Base-by-base conservation (phyloP, 1,284 basidiomycete genomes). In the Inonotus hispidus region DNA sequence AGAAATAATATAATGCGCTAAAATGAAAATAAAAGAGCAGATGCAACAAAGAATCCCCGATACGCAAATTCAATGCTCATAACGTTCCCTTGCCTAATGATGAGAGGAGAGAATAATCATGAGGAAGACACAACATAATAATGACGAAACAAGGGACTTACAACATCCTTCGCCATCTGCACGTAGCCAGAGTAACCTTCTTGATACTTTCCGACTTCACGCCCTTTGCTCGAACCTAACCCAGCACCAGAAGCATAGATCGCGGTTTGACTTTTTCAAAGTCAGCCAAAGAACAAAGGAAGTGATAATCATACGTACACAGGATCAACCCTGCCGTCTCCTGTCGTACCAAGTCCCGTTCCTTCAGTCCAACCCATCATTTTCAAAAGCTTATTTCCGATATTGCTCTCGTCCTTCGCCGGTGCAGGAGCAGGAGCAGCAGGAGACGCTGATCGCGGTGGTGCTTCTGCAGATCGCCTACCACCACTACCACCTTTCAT, bases 311-410 rank as follows among this genome's bases (percentile, higher is more conserved):
- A 56, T 37, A 38, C 87, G 61, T 73, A 87, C 82, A 97, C 85
- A 1, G 94, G 94, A 57, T 94, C 92, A 16, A 92, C 85, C 58
- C 93, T 76, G 21, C 94, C 94, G 60, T 92, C 90, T 5, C 87
- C 91, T 59, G 79, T 81, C 5, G 82, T 80, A 0, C 94, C 94
- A 45, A 97, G 74, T 0, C 94, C 94, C n/a, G 82, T 87, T 2
- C 94, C 94, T 68, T 90, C 86, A 63, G 82, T 89, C 94, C 94
- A 97, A 0, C 95, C 94, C 94, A 97, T 96, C 82, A 95, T 93
- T 71, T 93, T 92, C 65, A 97, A 72, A 60, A 97, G 71, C 72
- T 93, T 93, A 71, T 95, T 95, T 11, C 94, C 94, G 8, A 93
- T 83, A 66, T 96, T 95, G 49, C 70, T 84, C 56, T 85, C 82